These are phyloP conservation scores for Lachancea mirantina DNA, from an alignment of 805 yeast genomes.

Conservation along the genomic window DNA sequence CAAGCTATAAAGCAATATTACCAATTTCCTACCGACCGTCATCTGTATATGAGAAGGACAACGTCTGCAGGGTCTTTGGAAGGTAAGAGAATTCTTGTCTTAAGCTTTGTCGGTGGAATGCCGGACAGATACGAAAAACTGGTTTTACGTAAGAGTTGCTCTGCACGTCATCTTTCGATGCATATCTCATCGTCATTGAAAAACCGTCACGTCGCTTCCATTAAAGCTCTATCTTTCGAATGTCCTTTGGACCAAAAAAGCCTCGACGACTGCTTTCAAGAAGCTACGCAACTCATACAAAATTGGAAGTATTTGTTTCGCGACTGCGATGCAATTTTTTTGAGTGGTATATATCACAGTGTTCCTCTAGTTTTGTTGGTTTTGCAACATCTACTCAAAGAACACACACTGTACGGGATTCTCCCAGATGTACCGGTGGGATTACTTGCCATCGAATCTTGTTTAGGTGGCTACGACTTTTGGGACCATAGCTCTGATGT, in stretches of 20 bases:
- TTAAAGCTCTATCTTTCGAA: constrained; percentile 30
- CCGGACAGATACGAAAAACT: constrained; percentile 29
- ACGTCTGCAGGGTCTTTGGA: constrained; percentile 13
- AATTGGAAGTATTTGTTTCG: constrained; percentile 45
- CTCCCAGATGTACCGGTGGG: constrained; percentile 24
- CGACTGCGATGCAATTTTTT: constrained; percentile 42
- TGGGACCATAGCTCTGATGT: constrained; percentile 36
- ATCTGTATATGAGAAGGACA: constrained; percentile 30
- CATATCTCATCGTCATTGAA: constrained; percentile 26
- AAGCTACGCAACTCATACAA: constrained; percentile 37
- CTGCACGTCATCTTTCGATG: constrained; percentile 24
- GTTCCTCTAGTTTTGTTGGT: constrained; percentile 44
- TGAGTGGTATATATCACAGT: constrained; percentile 48
- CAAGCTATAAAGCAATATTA: constrained; percentile 33
- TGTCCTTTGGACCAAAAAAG: constrained; percentile 28
- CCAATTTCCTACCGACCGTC: constrained; percentile 32
- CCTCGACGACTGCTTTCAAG: constrained; percentile 34
- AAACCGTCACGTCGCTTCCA: constrained; percentile 19
- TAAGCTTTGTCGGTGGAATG: constrained; percentile 28
- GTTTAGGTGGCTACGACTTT: constrained; percentile 33
- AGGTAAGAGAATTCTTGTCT: constrained; percentile 23
- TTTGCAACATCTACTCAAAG: constrained; percentile 39
- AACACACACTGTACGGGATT: constrained; percentile 17
- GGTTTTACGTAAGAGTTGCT: constrained; percentile 23
- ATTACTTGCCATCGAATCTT: constrained; percentile 31